A percentile compares a stretch with the other conserved stretches of the same genome.
These are phyloP conservation scores for Escallonia herrerae DNA, from an alignment of 129 eudicot genomes.

Conservation along the genomic window DNA sequence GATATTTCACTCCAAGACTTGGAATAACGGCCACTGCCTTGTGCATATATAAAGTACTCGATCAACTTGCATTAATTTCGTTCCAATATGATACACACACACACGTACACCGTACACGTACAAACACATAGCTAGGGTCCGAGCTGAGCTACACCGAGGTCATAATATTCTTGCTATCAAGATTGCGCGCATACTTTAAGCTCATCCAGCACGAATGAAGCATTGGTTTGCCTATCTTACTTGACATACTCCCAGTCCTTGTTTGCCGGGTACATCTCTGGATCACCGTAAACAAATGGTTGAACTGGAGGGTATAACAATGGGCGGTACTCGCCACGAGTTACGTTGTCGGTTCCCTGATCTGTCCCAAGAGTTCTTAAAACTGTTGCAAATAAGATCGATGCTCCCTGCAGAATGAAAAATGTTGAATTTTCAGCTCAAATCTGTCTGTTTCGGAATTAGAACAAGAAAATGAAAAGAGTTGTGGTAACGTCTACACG, in stretches of 20 bases:
- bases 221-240: no score
- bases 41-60: no score
- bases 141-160: no score
- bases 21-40: no score
- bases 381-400: slow-evolving; percentile 23
- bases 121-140: no score
- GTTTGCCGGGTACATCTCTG: neutral
- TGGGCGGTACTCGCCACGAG: slow-evolving; percentile 10
- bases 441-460: neutral
- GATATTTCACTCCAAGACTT: no score
- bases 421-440: neutral
- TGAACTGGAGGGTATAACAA: slow-evolving; percentile 10
- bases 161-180: no score
- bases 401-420: slow-evolving; percentile 17
- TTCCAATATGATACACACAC: no score
- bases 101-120: no score
- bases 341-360: neutral
- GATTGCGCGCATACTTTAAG: neutral
- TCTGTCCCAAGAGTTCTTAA: slow-evolving; percentile 8
- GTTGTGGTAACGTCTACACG: neutral
- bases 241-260: neutral
- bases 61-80: no score
- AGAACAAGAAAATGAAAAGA: neutral
- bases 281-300: slow-evolving; percentile 3
- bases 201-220: neutral